Percentiles rank a stretch among this genome's conserved stretches.
phyloP scores from a whole-genome alignment of 257 asterid species.

The Plantago major region DNA sequence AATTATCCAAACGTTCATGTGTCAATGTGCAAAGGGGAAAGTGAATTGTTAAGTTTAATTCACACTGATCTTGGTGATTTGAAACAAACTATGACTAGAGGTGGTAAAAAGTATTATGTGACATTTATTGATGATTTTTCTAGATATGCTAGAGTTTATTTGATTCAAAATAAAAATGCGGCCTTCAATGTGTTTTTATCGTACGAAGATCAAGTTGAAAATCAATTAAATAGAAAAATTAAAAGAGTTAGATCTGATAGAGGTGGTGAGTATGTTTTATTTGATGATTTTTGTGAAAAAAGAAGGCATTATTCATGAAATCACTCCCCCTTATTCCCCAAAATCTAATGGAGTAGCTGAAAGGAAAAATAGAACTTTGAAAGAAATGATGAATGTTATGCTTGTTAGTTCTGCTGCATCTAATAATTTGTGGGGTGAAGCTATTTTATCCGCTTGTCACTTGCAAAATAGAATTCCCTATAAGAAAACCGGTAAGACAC shows the following conservation, averaged over 20 bases:
- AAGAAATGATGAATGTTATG: neutral
- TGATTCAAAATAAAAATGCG: neutral
- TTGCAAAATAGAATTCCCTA: neutral
- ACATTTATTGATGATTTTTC: conserved; percentile 2
- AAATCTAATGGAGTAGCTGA: neutral
- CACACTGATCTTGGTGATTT: neutral
- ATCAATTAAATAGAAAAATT: neutral
- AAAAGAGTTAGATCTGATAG: conserved; percentile 2
- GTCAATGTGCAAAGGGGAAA: neutral
- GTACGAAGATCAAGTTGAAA: neutral
- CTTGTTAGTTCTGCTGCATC: neutral
- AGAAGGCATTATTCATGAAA: neutral
- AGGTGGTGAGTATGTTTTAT: neutral
- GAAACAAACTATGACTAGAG: too few species aligned
- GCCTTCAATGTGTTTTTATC: neutral
- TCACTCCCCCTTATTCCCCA: neutral
- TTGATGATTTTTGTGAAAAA: neutral
- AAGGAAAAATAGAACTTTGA: neutral
- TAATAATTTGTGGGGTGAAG: neutral
- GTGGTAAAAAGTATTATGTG: conserved; percentile 1
- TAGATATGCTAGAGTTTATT: neutral
- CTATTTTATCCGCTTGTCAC: neutral
- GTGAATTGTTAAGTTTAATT: neutral
- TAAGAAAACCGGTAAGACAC: neutral
- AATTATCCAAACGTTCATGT: neutral